phyloP scores from a whole-genome alignment of 768 basidiomycete species.

The Macrolepiota fuliginosa region DNA sequence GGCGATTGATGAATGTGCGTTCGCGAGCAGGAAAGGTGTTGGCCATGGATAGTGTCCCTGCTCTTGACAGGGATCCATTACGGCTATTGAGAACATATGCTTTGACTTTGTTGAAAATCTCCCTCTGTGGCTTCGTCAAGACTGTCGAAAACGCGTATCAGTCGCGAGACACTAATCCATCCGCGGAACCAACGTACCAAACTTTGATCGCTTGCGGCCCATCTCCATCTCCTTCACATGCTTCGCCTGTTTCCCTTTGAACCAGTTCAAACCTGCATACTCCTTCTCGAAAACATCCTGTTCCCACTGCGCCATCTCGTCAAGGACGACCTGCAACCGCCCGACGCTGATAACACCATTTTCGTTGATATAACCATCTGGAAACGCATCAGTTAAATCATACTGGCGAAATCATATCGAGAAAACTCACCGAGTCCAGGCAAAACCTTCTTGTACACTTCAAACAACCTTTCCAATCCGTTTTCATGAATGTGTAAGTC shows the following conservation, averaged over 20 bases:
- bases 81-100: constrained; percentile 60
- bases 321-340: constrained; percentile 81
- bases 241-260: constrained; percentile 88
- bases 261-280: constrained; percentile 87
- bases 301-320: constrained; percentile 89
- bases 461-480: constrained; percentile 88
- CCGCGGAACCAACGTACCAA: constrained; percentile 47
- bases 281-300: constrained; percentile 90
- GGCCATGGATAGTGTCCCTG: constrained; percentile 58
- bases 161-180: constrained; percentile 15
- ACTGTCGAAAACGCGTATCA: constrained; percentile 35
- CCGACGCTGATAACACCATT: constrained; percentile 76
- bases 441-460: constrained; percentile 91
- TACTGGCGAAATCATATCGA: background rate
- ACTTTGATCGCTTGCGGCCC: constrained; percentile 51
- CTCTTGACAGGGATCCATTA: constrained; percentile 27
- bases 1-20: constrained; percentile 69
- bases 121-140: constrained; percentile 70
- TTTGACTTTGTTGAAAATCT: constrained; percentile 78
- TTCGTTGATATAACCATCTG: constrained; percentile 94
- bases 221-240: constrained; percentile 64
- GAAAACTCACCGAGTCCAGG: constrained; percentile 60
- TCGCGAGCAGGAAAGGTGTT: constrained; percentile 83
- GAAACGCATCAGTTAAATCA: background rate
- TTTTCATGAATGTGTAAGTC: constrained; percentile 98